phyloP scores from a whole-genome alignment of 208 protist species.

The Leishmania aethiopica region DNA sequence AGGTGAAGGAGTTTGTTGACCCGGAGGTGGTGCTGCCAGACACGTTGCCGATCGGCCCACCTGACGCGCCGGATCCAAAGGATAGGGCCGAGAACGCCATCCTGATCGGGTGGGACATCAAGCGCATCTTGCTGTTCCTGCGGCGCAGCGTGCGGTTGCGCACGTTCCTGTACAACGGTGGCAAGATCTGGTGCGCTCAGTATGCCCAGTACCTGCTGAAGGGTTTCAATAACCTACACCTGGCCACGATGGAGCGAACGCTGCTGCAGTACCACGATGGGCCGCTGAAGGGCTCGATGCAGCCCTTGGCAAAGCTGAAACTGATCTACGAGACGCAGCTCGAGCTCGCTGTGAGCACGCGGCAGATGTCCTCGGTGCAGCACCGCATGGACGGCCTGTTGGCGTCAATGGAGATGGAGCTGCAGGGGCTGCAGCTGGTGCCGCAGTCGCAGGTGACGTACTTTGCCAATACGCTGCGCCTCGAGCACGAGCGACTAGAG shows the following conservation, averaged over 20 bases:
- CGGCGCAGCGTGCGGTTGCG: slow-evolving; percentile 61
- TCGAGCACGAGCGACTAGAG: slow-evolving; percentile 77
- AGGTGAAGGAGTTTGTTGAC: slow-evolving; percentile 58
- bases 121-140: slow-evolving; percentile 84
- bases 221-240: slow-evolving; percentile 84
- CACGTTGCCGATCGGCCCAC: slow-evolving; percentile 48
- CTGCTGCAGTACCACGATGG: slow-evolving; percentile 86
- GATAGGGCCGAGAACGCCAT: slow-evolving; percentile 62
- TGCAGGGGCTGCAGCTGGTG: slow-evolving; percentile 78
- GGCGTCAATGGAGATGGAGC: slow-evolving; percentile 92
- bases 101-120: slow-evolving; percentile 87
- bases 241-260: slow-evolving; percentile 86
- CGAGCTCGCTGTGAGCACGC: slow-evolving; percentile 73
- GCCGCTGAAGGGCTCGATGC: slow-evolving; percentile 55
- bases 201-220: slow-evolving; percentile 93
- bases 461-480: slow-evolving; percentile 69
- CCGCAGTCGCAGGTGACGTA: slow-evolving; percentile 66
- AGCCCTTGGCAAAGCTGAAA: slow-evolving; percentile 81
- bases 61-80: slow-evolving; percentile 32
- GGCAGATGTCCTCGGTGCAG: slow-evolving; percentile 80
- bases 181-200: slow-evolving; percentile 90
- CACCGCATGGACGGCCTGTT: slow-evolving; percentile 93
- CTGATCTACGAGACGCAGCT: slow-evolving; percentile 92
- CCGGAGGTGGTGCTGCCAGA: slow-evolving; percentile 67
- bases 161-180: slow-evolving; percentile 78